These are phyloP conservation scores for Hemileccinum rubropunctum DNA, from an alignment of 768 basidiomycete genomes.

Conservation along the genomic window DNA sequence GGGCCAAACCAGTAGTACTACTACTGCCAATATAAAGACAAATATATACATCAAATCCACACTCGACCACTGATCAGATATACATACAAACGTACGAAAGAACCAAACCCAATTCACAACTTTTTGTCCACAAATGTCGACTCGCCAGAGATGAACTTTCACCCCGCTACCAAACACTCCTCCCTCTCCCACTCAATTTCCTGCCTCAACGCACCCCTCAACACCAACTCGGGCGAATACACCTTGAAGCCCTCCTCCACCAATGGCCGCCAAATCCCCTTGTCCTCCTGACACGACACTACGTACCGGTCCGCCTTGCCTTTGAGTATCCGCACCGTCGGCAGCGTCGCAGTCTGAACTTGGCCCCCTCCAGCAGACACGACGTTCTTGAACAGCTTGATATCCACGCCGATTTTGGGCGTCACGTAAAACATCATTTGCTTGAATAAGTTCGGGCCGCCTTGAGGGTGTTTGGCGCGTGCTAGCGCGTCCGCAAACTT, in stretches of 20 bases:
- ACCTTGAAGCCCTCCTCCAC: slow-evolving; percentile 48
- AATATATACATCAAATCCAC: no score
- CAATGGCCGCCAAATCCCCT: slow-evolving; percentile 64
- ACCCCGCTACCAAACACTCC: slow-evolving; percentile 20
- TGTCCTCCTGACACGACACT: slow-evolving; percentile 65
- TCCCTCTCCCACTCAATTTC: slow-evolving; percentile 60
- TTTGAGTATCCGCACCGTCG: slow-evolving; percentile 54
- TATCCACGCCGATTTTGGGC: slow-evolving; percentile 55
- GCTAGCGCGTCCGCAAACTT: slow-evolving; percentile 57
- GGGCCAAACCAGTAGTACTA: no score
- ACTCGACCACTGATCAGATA: no score
- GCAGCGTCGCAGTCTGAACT: slow-evolving; percentile 49
- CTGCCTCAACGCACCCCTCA: slow-evolving; percentile 64
- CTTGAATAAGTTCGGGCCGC: slow-evolving; percentile 53
- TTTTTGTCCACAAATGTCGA: no score
- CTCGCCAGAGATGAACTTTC: neutral
- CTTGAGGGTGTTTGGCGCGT: slow-evolving; percentile 47
- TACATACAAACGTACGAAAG: no score
- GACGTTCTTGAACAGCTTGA: slow-evolving; percentile 64
- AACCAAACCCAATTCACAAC: no score
- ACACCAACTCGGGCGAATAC: slow-evolving; percentile 68
- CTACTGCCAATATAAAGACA: no score
- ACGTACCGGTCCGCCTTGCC: slow-evolving; percentile 52
- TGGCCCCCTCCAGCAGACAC: slow-evolving; percentile 69
- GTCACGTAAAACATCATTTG: slow-evolving; percentile 77